A percentile compares a stretch with the other conserved stretches of the same genome.
Conservation (phyloP, 2,329 filamentous ascomycete species). For the Penicillium sp. region DNA sequence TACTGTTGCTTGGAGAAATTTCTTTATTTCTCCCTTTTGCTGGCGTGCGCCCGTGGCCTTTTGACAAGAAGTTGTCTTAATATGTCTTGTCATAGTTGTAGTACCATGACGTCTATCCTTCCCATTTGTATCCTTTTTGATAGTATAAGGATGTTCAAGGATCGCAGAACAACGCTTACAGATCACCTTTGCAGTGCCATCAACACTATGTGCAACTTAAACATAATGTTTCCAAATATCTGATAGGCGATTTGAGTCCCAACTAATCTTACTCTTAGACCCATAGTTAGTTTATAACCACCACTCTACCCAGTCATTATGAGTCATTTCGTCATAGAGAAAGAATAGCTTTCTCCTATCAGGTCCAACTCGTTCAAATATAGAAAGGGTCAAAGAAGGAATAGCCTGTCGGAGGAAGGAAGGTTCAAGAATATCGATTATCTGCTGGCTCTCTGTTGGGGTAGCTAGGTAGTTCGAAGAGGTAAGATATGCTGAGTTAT, state of each 20-base stretch:
- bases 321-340: constrained; percentile 9
- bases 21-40: too few relatives aligned
- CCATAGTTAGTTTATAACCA: constrained; percentile 5
- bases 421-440: neutral
- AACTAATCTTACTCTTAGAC: constrained; percentile 5
- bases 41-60: too few relatives aligned
- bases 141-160: neutral
- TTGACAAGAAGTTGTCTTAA: too few relatives aligned
- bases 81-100: neutral
- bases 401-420: neutral
- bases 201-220: neutral
- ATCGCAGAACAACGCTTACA: neutral
- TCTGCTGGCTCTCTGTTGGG: neutral
- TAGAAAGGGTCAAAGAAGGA: neutral
- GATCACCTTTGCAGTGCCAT: constrained; percentile 4
- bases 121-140: too few relatives aligned
- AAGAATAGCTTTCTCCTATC: constrained; percentile 1
- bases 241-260: neutral
- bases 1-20: too few relatives aligned
- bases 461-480: neutral
- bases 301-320: constrained; percentile 8
- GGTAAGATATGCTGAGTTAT: too few relatives aligned
- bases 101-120: neutral
- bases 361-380: constrained; percentile 5
- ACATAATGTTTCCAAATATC: neutral